These are phyloP conservation scores for Symmetrospora coprosmae DNA, from an alignment of 768 basidiomycete genomes.

Conservation along the genomic window DNA sequence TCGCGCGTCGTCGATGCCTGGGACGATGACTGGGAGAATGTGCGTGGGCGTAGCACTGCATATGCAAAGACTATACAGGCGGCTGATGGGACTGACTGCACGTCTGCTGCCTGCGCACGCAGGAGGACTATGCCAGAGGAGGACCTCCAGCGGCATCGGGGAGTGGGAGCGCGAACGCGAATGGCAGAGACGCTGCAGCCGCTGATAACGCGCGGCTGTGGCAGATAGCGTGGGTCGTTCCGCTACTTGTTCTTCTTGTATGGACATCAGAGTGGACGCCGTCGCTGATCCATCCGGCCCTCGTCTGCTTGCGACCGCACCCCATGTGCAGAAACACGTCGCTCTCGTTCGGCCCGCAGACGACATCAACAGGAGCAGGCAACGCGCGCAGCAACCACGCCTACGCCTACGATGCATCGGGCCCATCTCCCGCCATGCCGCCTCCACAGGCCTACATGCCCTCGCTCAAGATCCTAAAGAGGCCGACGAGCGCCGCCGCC, in stretches of 20 bases:
- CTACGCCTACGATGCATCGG: neutral
- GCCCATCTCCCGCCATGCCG: neutral
- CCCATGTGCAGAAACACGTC: slow-evolving; percentile 12
- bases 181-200: too few relatives aligned
- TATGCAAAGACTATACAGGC: neutral
- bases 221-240: slow-evolving; percentile 6
- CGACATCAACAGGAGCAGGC: too few relatives aligned
- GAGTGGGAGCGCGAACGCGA: neutral
- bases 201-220: slow-evolving; percentile 18
- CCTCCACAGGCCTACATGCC: slow-evolving; percentile 11
- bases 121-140: slow-evolving; percentile 14
- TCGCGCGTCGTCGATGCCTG: slow-evolving; percentile 5
- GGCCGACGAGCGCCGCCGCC: neutral
- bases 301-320: too few relatives aligned
- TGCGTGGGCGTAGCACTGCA: neutral
- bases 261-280: too few relatives aligned
- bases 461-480: slow-evolving; percentile 14
- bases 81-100: neutral
- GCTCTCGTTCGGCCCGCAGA: slow-evolving; percentile 6
- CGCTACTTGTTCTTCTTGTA: neutral
- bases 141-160: neutral
- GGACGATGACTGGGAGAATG: slow-evolving; percentile 18
- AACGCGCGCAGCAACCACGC: neutral
- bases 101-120: neutral
- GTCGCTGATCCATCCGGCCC: too few relatives aligned